A percentile compares a stretch with the other conserved stretches of the same genome.
These are phyloP conservation scores for Blastobotrys peoriensis DNA, from an alignment of 805 yeast species.

Conservation along the genomic window DNA sequence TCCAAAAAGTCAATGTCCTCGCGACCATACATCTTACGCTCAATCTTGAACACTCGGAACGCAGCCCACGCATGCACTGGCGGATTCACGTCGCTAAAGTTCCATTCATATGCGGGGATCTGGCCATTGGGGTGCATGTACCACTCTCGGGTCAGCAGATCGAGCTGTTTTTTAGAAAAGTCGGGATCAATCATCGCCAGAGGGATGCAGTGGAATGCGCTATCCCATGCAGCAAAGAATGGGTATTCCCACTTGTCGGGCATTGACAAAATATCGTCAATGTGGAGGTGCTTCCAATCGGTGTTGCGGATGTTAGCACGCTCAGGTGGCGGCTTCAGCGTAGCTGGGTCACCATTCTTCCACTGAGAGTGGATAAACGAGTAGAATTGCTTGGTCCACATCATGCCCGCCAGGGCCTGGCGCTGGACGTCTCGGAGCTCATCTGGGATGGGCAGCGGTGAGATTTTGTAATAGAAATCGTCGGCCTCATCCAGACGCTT, in stretches of 20 bases:
- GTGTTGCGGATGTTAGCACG: constrained; percentile 82
- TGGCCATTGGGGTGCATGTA: constrained; percentile 98
- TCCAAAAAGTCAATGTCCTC: constrained; percentile 81
- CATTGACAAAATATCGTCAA: constrained; percentile 79
- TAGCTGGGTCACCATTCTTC: constrained; percentile 77
- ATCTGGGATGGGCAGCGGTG: constrained; percentile 78
- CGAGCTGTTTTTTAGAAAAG: constrained; percentile 84
- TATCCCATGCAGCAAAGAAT: constrained; percentile 95
- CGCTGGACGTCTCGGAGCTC: constrained; percentile 78
- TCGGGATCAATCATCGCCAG: constrained; percentile 90
- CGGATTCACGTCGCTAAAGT: constrained; percentile 91
- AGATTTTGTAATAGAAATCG: constrained; percentile 81
- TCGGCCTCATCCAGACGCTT: constrained; percentile 83
- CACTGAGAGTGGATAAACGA: constrained; percentile 81
- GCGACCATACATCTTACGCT: constrained; percentile 74
- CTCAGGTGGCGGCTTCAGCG: constrained; percentile 64
- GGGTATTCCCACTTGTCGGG: constrained; percentile 98
- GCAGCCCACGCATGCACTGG: constrained; percentile 98
- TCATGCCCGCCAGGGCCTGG: constrained; percentile 88
- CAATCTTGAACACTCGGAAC: constrained; percentile 79
- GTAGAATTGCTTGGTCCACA: constrained; percentile 92
- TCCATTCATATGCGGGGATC: constrained; percentile 96
- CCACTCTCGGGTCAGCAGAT: constrained; percentile 86
- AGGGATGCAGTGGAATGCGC: constrained; percentile 92
- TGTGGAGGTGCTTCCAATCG: constrained; percentile 84